Percentiles rank a stretch among this genome's conserved stretches.
These are phyloP conservation scores for Boletus reticulatus DNA, from an alignment of 768 basidiomycete species.

Conservation along the genomic window DNA sequence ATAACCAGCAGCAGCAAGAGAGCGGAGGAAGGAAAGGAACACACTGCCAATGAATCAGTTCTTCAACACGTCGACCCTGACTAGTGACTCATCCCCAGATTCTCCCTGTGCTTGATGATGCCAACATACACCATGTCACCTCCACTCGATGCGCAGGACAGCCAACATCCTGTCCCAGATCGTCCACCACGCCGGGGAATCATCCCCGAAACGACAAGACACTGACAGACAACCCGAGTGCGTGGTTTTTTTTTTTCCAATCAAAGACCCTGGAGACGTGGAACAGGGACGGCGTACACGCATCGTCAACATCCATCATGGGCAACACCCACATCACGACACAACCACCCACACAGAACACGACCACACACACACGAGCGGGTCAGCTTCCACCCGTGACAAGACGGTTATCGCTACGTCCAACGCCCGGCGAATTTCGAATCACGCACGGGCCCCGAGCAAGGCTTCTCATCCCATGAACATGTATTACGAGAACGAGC, in stretches of 20 bases:
- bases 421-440: constrained; percentile 3
- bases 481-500: background rate
- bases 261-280: constrained; percentile 44
- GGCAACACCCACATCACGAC: too few relatives aligned
- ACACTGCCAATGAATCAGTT: too few relatives aligned
- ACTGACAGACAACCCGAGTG: too few relatives aligned
- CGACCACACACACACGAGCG: too few relatives aligned
- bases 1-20: too few relatives aligned
- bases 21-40: too few relatives aligned
- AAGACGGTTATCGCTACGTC: background rate
- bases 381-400: too few relatives aligned
- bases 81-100: constrained; percentile 36
- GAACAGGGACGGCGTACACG: constrained; percentile 13
- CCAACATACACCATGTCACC: constrained; percentile 58
- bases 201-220: constrained; percentile 40
- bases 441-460: background rate
- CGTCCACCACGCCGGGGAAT: constrained; percentile 52
- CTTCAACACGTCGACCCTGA: too few relatives aligned
- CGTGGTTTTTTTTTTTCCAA: constrained; percentile 40
- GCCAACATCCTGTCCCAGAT: constrained; percentile 60
- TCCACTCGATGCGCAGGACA: constrained; percentile 40
- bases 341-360: too few relatives aligned
- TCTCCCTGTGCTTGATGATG: constrained; percentile 77
- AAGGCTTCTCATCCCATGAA: too few relatives aligned
- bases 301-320: background rate